phyloP scores from a whole-genome alignment of 306 rosid species.

The Canavalia gladiata region DNA sequence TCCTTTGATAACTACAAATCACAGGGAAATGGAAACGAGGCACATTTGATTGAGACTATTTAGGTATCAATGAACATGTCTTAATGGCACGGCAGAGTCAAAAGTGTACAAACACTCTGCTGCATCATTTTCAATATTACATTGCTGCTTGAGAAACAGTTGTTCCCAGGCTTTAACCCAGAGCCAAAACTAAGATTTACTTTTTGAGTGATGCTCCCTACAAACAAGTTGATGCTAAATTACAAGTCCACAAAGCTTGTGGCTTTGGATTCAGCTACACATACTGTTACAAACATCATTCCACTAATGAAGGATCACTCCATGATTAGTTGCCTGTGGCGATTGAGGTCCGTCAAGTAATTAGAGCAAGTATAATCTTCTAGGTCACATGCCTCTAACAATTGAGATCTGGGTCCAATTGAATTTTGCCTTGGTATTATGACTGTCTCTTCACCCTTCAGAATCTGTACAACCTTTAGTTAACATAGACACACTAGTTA shows the following conservation, averaged over 20 bases:
- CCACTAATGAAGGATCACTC: slow-evolving; percentile 60
- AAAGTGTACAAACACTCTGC: slow-evolving; percentile 22
- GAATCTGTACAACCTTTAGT: slow-evolving; percentile 65
- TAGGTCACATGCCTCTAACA: slow-evolving; percentile 77
- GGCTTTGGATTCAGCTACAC: slow-evolving; percentile 42
- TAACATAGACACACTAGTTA: not conserved
- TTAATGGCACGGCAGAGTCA: slow-evolving; percentile 1
- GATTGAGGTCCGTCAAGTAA: slow-evolving; percentile 82
- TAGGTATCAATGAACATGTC: slow-evolving; percentile 28
- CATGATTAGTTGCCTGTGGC: slow-evolving; percentile 84
- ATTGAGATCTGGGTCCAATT: slow-evolving; percentile 49
- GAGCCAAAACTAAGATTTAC: not conserved
- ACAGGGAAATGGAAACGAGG: not conserved
- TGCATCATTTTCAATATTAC: slow-evolving; percentile 37
- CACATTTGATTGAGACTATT: not conserved
- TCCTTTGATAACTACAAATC: not conserved
- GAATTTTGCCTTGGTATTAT: slow-evolving; percentile 55
- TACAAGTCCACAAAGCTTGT: slow-evolving; percentile 45
- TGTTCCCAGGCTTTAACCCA: not conserved
- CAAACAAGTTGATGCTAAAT: slow-evolving; percentile 36
- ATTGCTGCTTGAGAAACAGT: slow-evolving; percentile 5
- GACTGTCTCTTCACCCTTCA: slow-evolving; percentile 67
- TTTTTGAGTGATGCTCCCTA: slow-evolving; percentile 29
- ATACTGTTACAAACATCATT: slow-evolving; percentile 36
- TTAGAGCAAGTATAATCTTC: slow-evolving; percentile 89